Evolutionary conservation across 2,329 filamentous ascomycete species (phyloP).

Genomic region (Aspergillus hiratsukae): DNA sequence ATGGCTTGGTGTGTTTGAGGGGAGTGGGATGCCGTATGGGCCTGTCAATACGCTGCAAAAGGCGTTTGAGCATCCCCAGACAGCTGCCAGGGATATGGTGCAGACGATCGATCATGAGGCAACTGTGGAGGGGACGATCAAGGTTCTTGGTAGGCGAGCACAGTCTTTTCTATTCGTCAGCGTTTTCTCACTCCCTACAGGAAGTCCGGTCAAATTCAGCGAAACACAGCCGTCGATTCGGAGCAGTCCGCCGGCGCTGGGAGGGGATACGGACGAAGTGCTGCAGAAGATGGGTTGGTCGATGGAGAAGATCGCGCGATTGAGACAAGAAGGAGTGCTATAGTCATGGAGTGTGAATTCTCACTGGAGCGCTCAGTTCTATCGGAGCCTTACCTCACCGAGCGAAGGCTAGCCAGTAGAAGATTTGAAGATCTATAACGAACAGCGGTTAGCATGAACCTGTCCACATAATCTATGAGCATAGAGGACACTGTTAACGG

Average conservation of each 20-base stretch:
- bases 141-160: conserved; percentile 21
- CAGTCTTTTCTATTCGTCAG: no score
- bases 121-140: conserved; percentile 7
- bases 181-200: no score
- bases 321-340: conserved; percentile 14
- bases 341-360: no score
- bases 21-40: conserved; percentile 44
- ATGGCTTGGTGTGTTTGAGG: conserved; percentile 40
- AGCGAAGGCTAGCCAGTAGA: no score
- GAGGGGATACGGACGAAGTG: conserved; percentile 28
- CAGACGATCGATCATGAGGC: conserved; percentile 22
- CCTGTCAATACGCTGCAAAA: conserved; percentile 44
- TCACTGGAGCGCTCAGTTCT: no score
- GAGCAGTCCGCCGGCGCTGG: conserved; percentile 22
- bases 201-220: conserved; percentile 30
- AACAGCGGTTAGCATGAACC: no score
- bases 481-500: no score
- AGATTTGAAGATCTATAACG: no score
- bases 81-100: conserved; percentile 38
- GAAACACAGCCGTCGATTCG: conserved; percentile 16
- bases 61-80: conserved; percentile 44
- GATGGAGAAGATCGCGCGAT: conserved; percentile 8
- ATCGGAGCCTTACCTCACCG: no score
- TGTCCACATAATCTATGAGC: no score
- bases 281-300: conserved; percentile 21